Conservation (phyloP, 257 asterid genomes). For the Jacaranda mimosifolia region DNA sequence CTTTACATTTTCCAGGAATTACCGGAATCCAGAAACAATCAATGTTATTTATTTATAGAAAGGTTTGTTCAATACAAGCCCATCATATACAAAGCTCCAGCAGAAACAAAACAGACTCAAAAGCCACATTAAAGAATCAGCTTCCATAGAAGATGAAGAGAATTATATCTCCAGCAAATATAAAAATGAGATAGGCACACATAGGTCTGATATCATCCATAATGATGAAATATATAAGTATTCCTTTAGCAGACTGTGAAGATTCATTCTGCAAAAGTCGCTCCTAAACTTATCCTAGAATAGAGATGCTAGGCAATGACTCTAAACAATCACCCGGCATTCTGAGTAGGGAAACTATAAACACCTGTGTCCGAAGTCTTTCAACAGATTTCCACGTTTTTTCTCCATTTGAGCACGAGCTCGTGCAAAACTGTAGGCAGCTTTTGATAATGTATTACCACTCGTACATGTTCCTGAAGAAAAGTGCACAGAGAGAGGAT, state of each 20-base stretch:
- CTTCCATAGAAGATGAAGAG: constrained; percentile 10
- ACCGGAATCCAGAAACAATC: background rate
- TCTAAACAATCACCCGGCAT: constrained; percentile 16
- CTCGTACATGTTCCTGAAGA: constrained; percentile 88
- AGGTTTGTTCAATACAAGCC: constrained; percentile 8
- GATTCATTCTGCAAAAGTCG: constrained; percentile 1
- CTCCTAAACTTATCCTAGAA: constrained; percentile 10
- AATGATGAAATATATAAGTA: background rate
- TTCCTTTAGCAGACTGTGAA: background rate
- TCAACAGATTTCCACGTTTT: constrained; percentile 95
- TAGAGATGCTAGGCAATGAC: constrained; percentile 9
- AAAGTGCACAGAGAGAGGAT: constrained; percentile 20
- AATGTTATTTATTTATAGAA: constrained; percentile 8
- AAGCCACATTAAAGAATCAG: background rate
- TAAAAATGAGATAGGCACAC: constrained; percentile 11
- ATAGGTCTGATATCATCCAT: constrained; percentile 1
- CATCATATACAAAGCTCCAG: constrained; percentile 20
- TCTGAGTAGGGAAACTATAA: constrained; percentile 27
- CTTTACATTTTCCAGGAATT: constrained; percentile 10
- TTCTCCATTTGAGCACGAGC: constrained; percentile 97
- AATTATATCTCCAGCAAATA: constrained; percentile 16
- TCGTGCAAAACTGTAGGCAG: constrained; percentile 84
- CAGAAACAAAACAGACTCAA: background rate
- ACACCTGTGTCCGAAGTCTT: constrained; percentile 99
- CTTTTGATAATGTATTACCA: constrained; percentile 90